Evolutionary conservation across 768 basidiomycete genomes (phyloP).

Genomic region (Suillus placidus): DNA sequence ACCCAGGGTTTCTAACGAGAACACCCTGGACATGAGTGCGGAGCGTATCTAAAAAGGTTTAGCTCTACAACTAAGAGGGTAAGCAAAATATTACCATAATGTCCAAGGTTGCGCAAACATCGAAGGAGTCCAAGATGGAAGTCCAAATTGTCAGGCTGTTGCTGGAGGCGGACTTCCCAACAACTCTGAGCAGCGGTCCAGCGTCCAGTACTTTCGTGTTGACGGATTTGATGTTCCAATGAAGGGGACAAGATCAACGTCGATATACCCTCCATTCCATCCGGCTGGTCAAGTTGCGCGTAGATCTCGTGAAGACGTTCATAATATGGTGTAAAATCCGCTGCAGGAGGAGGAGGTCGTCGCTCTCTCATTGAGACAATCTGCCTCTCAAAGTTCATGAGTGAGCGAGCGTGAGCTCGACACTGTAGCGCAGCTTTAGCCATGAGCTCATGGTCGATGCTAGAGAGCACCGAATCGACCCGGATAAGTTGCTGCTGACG

Average conservation of each 20-base stretch:
- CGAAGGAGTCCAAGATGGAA: constrained; percentile 89
- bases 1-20: constrained; percentile 80
- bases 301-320: constrained; percentile 96
- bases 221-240: constrained; percentile 93
- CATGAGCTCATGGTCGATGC: constrained; percentile 85
- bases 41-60: constrained; percentile 68
- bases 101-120: constrained; percentile 92
- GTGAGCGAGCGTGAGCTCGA: constrained; percentile 89
- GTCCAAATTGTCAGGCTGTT: constrained; percentile 84
- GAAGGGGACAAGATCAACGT: constrained; percentile 86
- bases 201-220: constrained; percentile 94
- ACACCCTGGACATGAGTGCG: constrained; percentile 94
- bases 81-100: constrained; percentile 71
- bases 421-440: constrained; percentile 93
- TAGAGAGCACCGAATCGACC: constrained; percentile 81
- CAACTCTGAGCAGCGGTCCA: constrained; percentile 99
- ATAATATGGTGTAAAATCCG: constrained; percentile 54
- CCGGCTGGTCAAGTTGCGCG: constrained; percentile 93
- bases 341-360: constrained; percentile 47
- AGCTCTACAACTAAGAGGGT: constrained; percentile 9
- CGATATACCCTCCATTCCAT: constrained; percentile 99
- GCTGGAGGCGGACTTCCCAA: constrained; percentile 95
- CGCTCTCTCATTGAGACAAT: constrained; percentile 54
- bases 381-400: constrained; percentile 94
- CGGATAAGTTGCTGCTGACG: constrained; percentile 63